These are phyloP conservation scores for Hyphopichia burtonii DNA, from an alignment of 1,139 yeast genomes.

Conservation along the genomic window DNA sequence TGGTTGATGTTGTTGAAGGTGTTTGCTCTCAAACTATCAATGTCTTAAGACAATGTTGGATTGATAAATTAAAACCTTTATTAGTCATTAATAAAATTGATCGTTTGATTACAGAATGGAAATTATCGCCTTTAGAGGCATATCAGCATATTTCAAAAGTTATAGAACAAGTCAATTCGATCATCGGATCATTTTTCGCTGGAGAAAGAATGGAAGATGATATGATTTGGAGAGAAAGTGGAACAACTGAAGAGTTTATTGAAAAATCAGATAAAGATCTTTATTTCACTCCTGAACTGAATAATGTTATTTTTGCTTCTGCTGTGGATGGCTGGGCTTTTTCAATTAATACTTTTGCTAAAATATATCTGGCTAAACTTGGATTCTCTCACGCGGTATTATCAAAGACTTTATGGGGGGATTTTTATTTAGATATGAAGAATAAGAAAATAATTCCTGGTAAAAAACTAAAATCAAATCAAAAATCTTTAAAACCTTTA, in stretches of 20 bases:
- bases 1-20: slow-evolving; percentile 97
- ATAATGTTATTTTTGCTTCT: slow-evolving; percentile 91
- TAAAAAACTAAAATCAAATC: slow-evolving; percentile 52
- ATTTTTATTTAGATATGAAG: slow-evolving; percentile 84
- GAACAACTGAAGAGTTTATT: slow-evolving; percentile 55
- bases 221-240: slow-evolving; percentile 73
- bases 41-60: slow-evolving; percentile 94
- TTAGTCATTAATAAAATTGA: slow-evolving; percentile 94
- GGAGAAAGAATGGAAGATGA: slow-evolving; percentile 95
- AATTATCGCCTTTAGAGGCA: slow-evolving; percentile 82
- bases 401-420: slow-evolving; percentile 95
- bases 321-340: slow-evolving; percentile 99
- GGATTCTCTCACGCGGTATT: slow-evolving; percentile 81
- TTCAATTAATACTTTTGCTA: slow-evolving; percentile 82
- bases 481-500: slow-evolving; percentile 60
- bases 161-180: slow-evolving; percentile 92
- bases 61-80: slow-evolving; percentile 83
- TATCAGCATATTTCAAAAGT: slow-evolving; percentile 73
- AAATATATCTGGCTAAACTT: slow-evolving; percentile 77
- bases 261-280: slow-evolving; percentile 82
- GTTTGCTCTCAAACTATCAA: slow-evolving; percentile 96
- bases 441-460: slow-evolving; percentile 75
- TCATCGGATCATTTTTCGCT: slow-evolving; percentile 87
- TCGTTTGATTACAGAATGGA: slow-evolving; percentile 77
- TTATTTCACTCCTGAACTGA: slow-evolving; percentile 85